These are phyloP conservation scores for Dipteronia dyeriana DNA, from an alignment of 345 rosid species.

Conservation along the genomic window DNA sequence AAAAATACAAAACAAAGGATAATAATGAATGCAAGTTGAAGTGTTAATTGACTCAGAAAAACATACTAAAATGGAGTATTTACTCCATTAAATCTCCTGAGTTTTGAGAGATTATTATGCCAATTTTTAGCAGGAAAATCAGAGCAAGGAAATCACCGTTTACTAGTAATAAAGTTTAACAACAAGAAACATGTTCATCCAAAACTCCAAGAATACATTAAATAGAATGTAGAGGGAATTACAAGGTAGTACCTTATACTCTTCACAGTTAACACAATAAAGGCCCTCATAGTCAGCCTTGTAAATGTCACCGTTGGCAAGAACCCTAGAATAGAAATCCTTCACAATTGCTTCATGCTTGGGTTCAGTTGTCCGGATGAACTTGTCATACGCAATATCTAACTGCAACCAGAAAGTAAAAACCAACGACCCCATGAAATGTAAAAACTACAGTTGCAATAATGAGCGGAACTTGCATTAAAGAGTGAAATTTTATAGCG, in stretches of 20 bases:
- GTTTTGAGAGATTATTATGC: background rate
- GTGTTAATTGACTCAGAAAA: background rate
- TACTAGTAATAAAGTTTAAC: background rate
- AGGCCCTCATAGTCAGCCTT: constrained; percentile 89
- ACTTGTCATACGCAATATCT: constrained; percentile 74
- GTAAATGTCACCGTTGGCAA: constrained; percentile 87
- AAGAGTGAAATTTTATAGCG: background rate
- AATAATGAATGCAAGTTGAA: background rate
- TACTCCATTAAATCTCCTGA: background rate
- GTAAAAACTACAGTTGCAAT: constrained; percentile 4
- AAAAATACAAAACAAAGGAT: background rate
- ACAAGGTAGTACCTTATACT: constrained; percentile 66
- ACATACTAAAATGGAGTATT: background rate
- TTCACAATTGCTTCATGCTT: constrained; percentile 86
- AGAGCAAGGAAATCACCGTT: background rate
- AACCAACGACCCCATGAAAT: constrained; percentile 1
- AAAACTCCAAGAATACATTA: background rate
- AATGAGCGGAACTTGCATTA: background rate
- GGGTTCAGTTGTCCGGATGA: constrained; percentile 91
- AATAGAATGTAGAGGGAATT: constrained; percentile 7
- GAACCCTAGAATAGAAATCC: constrained; percentile 79
- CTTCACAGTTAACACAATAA: constrained; percentile 95
- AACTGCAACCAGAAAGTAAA: constrained; percentile 47
- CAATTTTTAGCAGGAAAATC: background rate
- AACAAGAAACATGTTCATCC: background rate